A percentile compares a stretch with the other conserved stretches of the same genome.
Conservation (phyloP, 1,139 yeast species). For the Nakaseomyces delphensis region DNA sequence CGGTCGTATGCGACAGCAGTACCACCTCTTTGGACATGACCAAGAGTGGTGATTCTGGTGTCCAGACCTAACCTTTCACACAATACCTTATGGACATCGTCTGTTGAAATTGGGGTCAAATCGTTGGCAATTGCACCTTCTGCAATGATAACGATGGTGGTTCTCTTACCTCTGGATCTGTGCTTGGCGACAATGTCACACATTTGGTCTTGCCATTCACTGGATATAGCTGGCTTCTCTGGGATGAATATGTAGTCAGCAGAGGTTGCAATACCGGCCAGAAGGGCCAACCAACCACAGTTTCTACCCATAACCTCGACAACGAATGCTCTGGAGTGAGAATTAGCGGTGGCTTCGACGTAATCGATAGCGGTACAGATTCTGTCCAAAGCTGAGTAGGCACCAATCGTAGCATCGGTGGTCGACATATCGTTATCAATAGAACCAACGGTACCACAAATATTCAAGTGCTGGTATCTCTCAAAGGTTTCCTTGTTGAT, state of each 20-base stretch:
- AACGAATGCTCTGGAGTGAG: constrained; percentile 95
- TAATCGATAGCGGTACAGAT: constrained; percentile 83
- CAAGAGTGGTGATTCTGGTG: constrained; percentile 88
- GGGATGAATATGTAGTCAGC: constrained; percentile 94
- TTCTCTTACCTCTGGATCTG: constrained; percentile 80
- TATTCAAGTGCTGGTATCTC: constrained; percentile 65
- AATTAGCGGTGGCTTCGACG: constrained; percentile 93
- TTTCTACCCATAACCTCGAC: constrained; percentile 99
- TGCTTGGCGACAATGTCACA: constrained; percentile 64
- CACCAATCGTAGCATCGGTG: constrained; percentile 95
- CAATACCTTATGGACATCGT: constrained; percentile 69
- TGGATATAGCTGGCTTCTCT: constrained; percentile 37
- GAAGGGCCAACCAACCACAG: constrained; percentile 96
- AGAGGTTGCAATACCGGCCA: constrained; percentile 93
- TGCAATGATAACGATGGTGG: constrained; percentile 91
- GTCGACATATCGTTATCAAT: constrained; percentile 96
- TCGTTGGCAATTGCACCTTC: constrained; percentile 92
- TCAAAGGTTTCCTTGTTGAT: constrained; percentile 50
- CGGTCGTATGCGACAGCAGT: constrained; percentile 93
- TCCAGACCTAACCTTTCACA: constrained; percentile 74
- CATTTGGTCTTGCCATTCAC: constrained; percentile 66
- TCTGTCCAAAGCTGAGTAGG: constrained; percentile 86
- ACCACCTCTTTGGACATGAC: constrained; percentile 98
- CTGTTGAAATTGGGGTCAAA: constrained; percentile 70
- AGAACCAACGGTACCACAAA: constrained; percentile 93